Evolutionary conservation across 805 yeast genomes (phyloP), one percentile per base, ranked within the genome.

Genomic region (Saccharomycopsis fibuligera): DNA sequence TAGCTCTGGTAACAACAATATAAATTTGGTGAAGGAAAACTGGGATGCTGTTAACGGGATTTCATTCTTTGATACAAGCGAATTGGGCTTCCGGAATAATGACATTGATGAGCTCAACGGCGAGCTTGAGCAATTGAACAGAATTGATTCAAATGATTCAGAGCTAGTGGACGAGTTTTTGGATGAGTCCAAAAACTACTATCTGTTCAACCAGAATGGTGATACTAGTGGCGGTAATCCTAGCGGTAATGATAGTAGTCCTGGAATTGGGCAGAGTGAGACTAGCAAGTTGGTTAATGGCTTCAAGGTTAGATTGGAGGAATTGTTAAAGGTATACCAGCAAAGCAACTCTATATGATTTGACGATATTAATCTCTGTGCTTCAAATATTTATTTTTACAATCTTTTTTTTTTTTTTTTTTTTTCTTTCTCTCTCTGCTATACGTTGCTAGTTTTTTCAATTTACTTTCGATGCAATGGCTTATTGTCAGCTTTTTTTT

Each of bases 1-100:
- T 10, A n/a, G n/a, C n/a, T n/a, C n/a, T n/a, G n/a, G n/a, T n/a
- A n/a, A n/a, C n/a, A n/a, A n/a, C n/a, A n/a, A n/a, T n/a, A n/a
- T n/a, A n/a, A 57, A 60, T 40, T 60, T 65, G 3, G 59, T 70
- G 33, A 64, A 64, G 5, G 65, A 63, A 9, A 72, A 65, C 46
- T 68, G 78, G 76, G 62, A 66, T 8, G 60, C 67, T n/a, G 70
- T 75, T 8, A 66, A 72, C 44, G 63, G 69, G 1, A 59, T 67
- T 6, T 71, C 72, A 3, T 65, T 73, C 0, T 60, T 74, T 53
- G 66, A 68, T 9, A 64, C 69, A 9, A 62, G 66, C 3, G 77
- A 75, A 47, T 68, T 75, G 51, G 55, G 38, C 3, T 45, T 54
- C 35, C 44, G 43, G 3, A 37, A 44, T 2, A 37, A 16, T 14